Evolutionary conservation across 148 eudicot genomes (phyloP).

Genomic region (Pouteria glomerata): DNA sequence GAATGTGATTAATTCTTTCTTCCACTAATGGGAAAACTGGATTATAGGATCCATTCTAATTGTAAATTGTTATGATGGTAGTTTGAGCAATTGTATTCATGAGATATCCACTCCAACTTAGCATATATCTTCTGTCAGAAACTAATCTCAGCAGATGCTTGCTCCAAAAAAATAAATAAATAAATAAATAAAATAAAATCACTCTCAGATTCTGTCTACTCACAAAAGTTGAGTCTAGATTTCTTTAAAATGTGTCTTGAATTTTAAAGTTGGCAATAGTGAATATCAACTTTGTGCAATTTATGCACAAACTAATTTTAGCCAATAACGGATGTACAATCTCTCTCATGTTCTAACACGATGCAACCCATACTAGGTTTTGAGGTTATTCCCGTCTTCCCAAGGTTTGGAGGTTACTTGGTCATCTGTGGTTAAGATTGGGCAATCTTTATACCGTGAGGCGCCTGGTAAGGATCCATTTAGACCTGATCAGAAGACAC

Average conservation of each 20-base stretch:
- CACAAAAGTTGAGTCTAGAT: not conserved
- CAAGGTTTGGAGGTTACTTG: slow-evolving; percentile 86
- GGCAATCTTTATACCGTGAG: slow-evolving; percentile 91
- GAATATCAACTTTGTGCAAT: too few species aligned
- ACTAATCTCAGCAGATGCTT: not conserved
- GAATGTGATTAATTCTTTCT: too few species aligned
- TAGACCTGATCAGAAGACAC: slow-evolving; percentile 96
- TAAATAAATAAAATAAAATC: too few species aligned
- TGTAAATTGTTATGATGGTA: too few species aligned
- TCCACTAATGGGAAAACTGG: too few species aligned
- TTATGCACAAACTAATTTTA: not conserved
- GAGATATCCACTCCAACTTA: not conserved
- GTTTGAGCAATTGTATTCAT: too few species aligned
- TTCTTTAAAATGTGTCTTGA: not conserved
- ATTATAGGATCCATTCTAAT: too few species aligned
- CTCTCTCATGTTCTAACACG: not conserved
- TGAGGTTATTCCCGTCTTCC: slow-evolving; percentile 81
- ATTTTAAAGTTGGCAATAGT: not conserved
- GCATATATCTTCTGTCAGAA: not conserved
- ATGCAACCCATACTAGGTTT: slow-evolving; percentile 38
- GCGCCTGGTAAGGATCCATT: slow-evolving; percentile 97
- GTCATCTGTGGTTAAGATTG: slow-evolving; percentile 96
- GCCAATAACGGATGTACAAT: not conserved
- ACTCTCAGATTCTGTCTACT: too few species aligned
- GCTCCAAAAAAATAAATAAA: too few species aligned